These are phyloP conservation scores for Leccinum cinnamomeum DNA, from an alignment of 1,284 basidiomycete species.

Conservation along the genomic window DNA sequence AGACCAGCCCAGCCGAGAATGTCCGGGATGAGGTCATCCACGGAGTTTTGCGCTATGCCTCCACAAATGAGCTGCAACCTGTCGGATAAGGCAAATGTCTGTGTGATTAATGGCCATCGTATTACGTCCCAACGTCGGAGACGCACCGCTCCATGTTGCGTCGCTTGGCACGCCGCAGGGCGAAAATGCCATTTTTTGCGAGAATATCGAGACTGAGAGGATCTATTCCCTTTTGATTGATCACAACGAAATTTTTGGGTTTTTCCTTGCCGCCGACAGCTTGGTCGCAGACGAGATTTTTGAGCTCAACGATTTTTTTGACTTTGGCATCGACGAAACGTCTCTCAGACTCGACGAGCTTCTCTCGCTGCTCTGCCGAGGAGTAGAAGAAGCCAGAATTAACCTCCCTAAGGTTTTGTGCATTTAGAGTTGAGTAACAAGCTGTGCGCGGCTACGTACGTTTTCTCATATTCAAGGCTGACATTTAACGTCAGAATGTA, in stretches of 20 bases:
- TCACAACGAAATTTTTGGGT: constrained; percentile 88
- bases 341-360: constrained; percentile 97
- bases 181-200: constrained; percentile 96
- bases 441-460: constrained; percentile 56
- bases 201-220: constrained; percentile 96
- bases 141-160: constrained; percentile 93
- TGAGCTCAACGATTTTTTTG: constrained; percentile 96
- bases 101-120: constrained; percentile 19
- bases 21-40: constrained; percentile 92
- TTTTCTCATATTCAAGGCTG: constrained; percentile 99
- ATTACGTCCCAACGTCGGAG: constrained; percentile 29
- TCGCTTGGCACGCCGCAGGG: constrained; percentile 92
- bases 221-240: constrained; percentile 99
- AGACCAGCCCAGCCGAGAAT: constrained; percentile 96
- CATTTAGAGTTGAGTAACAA: constrained; percentile 23
- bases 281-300: constrained; percentile 95
- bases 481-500: constrained; percentile 97
- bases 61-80: constrained; percentile 94
- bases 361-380: constrained; percentile 97
- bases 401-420: constrained; percentile 72
- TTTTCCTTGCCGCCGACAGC: constrained; percentile 79
- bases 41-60: constrained; percentile 95
- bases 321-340: constrained; percentile 94
- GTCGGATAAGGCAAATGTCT: constrained; percentile 10
- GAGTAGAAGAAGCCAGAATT: constrained; percentile 99